Conservation (phyloP, 129 eudicot genomes). For the Mikania micrantha region DNA sequence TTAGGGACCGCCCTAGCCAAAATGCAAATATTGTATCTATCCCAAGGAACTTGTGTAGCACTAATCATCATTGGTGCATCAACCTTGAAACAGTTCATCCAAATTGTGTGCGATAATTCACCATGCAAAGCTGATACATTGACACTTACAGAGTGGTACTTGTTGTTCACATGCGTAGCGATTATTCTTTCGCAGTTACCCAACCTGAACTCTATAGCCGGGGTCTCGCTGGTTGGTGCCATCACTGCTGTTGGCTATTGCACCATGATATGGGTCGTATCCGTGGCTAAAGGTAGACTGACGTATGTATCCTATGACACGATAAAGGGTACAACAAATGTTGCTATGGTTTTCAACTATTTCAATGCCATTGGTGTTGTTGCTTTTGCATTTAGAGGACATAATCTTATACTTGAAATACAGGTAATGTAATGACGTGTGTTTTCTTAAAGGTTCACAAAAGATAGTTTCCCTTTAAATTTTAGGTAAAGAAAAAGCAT, state of each 20-base stretch:
- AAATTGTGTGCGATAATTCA: constrained; percentile 39
- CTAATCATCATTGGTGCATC: constrained; percentile 62
- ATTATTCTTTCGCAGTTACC: constrained; percentile 70
- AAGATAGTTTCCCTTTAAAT: too few species aligned
- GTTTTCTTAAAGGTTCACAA: too few species aligned
- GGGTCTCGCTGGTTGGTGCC: constrained; percentile 65
- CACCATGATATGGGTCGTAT: constrained; percentile 55
- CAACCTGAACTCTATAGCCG: constrained; percentile 79
- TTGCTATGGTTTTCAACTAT: constrained; percentile 33
- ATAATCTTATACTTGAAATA: constrained; percentile 79
- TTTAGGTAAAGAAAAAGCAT: too few species aligned
- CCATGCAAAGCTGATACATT: constrained; percentile 36
- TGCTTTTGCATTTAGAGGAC: constrained; percentile 80
- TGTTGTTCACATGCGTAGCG: constrained; percentile 62
- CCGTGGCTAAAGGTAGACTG: constrained; percentile 50
- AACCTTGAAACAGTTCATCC: constrained; percentile 40
- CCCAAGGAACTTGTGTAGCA: constrained; percentile 56
- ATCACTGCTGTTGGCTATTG: constrained; percentile 66
- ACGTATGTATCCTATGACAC: constrained; percentile 46
- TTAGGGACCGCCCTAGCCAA: constrained; percentile 35
- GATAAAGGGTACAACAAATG: constrained; percentile 6
- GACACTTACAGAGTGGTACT: constrained; percentile 63
- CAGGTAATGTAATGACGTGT: too few species aligned
- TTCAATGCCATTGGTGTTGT: constrained; percentile 69
- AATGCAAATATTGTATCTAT: constrained; percentile 44